Evolutionary conservation across 163 green algal species (phyloP).

Genomic region (Scenedesmus sp.): DNA sequence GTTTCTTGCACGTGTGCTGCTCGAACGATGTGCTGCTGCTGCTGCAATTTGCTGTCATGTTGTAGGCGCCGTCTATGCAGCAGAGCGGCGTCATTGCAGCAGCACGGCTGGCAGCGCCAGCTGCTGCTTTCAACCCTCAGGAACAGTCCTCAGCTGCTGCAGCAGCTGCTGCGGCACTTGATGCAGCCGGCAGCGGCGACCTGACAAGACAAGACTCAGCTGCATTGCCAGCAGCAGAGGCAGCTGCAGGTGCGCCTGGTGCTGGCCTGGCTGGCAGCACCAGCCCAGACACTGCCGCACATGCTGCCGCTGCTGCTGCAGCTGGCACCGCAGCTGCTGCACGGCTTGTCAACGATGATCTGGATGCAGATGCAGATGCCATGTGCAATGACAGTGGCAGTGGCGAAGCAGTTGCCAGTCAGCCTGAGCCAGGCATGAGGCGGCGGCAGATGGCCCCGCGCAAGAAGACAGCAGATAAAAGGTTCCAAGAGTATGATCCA

Average conservation of each 20-base stretch:
- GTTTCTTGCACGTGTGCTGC: not conserved
- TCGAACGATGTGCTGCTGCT: not conserved
- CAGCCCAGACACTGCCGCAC: not conserved
- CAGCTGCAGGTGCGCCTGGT: not conserved
- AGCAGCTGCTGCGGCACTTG: not conserved
- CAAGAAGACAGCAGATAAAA: not conserved
- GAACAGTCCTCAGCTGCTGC: not conserved
- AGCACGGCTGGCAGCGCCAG: not conserved
- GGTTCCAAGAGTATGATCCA: too few species aligned
- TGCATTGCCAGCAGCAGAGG: not conserved
- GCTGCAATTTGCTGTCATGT: not conserved
- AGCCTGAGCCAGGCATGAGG: not conserved
- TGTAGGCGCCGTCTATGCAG: not conserved
- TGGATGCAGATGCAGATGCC: not conserved
- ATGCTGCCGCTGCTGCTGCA: not conserved
- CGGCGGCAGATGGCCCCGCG: not conserved
- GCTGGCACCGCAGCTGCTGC: not conserved
- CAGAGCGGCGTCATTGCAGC: not conserved
- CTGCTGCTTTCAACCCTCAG: not conserved
- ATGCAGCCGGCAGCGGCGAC: not conserved
- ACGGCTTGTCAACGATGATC: not conserved
- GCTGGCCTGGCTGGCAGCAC: constrained; percentile 4
- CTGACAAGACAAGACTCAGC: not conserved
- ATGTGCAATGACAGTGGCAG: not conserved
- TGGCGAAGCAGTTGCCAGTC: not conserved